phyloP scores from a whole-genome alignment of 2,329 filamentous ascomycete genomes.

The Verticillium nubilum region DNA sequence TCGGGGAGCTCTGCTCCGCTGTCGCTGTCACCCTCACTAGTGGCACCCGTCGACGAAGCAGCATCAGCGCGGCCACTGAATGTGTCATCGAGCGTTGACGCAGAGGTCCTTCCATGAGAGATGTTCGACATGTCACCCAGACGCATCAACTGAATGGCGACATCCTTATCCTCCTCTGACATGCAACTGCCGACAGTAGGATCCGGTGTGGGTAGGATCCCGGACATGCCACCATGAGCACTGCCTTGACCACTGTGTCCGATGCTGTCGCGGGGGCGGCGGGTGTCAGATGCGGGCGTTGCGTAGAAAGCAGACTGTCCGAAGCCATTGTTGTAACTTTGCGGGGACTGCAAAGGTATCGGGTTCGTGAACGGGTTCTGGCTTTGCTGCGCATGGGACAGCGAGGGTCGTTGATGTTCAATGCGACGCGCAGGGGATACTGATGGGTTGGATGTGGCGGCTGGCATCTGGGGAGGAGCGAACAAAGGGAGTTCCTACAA shows the following conservation, averaged over 20 bases:
- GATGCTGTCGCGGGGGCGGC: slow-evolving; percentile 61
- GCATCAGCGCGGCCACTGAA: slow-evolving; percentile 85
- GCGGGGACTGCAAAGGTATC: slow-evolving; percentile 76
- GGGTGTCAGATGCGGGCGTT: slow-evolving; percentile 56
- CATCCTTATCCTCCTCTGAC: slow-evolving; percentile 89
- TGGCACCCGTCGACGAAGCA: slow-evolving; percentile 79
- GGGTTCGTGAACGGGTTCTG: slow-evolving; percentile 78
- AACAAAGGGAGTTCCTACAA: slow-evolving; percentile 88
- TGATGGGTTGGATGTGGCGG: slow-evolving; percentile 94
- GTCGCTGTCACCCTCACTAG: slow-evolving; percentile 69
- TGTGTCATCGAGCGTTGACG: slow-evolving; percentile 88
- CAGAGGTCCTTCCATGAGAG: slow-evolving; percentile 86
- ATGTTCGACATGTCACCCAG: slow-evolving; percentile 91
- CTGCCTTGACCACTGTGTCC: slow-evolving; percentile 22
- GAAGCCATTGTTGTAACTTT: slow-evolving; percentile 59
- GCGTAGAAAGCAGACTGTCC: slow-evolving; percentile 54
- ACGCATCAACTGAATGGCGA: slow-evolving; percentile 93
- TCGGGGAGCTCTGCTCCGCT: slow-evolving; percentile 60
- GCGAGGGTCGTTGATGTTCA: slow-evolving; percentile 62
- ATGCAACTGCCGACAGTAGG: slow-evolving; percentile 97
- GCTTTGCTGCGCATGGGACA: slow-evolving; percentile 71
- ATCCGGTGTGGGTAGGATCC: slow-evolving; percentile 84
- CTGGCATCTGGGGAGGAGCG: slow-evolving; percentile 87
- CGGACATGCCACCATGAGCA: slow-evolving; percentile 25
- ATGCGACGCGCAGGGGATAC: slow-evolving; percentile 84